Evolutionary conservation across 257 asterid genomes (phyloP).

Genomic region (Solanum appendiculatum): DNA sequence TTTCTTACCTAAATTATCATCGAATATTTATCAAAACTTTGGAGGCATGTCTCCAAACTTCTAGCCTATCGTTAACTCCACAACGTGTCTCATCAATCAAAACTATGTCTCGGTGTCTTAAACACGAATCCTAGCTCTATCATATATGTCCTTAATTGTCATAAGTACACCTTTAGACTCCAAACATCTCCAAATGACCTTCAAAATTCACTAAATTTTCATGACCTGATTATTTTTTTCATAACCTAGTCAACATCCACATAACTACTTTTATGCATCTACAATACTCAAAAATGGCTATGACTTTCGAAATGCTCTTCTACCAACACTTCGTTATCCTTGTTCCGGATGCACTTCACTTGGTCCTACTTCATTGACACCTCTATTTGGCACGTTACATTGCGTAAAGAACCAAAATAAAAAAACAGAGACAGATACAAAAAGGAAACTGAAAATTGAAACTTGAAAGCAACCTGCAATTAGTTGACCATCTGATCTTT

Average conservation of each 20-base stretch:
- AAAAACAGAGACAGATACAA: neutral
- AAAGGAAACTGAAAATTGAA: neutral
- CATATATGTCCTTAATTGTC: neutral
- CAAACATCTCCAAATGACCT: neutral
- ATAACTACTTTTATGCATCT: too few relatives aligned
- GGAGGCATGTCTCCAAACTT: neutral
- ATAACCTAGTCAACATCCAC: too few relatives aligned
- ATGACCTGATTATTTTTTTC: neutral
- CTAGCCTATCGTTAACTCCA: too few relatives aligned
- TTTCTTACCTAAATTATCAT: too few relatives aligned
- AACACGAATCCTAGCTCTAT: neutral
- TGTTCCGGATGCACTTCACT: neutral
- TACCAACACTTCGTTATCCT: too few relatives aligned
- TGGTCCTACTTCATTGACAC: neutral
- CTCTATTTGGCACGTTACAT: neutral
- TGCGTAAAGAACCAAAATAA: neutral
- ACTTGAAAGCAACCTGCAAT: neutral
- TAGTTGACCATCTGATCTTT: neutral
- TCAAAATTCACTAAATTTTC: too few relatives aligned
- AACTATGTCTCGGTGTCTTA: too few relatives aligned
- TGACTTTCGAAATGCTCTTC: too few relatives aligned
- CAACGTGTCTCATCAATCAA: rapidly evolving
- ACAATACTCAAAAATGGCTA: too few relatives aligned
- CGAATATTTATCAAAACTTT: too few relatives aligned
- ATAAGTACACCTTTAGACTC: neutral